Evolutionary conservation across 768 basidiomycete genomes (phyloP).

Genomic region (Melanogaster broomeanus): DNA sequence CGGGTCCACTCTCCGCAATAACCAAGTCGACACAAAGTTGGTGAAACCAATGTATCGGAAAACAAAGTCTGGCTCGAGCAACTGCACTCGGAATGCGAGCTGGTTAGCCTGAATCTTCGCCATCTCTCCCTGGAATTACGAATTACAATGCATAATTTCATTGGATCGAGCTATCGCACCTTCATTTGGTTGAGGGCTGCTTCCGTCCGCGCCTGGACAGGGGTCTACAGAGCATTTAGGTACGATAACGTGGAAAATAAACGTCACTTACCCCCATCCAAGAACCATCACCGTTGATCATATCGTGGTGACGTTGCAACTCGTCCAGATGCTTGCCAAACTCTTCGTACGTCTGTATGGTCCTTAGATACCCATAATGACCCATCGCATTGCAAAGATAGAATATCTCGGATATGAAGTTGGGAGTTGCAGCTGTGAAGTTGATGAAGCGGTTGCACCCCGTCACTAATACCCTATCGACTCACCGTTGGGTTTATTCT

Average conservation of each 20-base stretch:
- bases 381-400: slow-evolving; percentile 85
- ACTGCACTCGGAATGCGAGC: slow-evolving; percentile 79
- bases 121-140: slow-evolving; percentile 59
- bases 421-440: slow-evolving; percentile 59
- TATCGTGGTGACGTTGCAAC: slow-evolving; percentile 73
- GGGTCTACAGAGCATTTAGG: slow-evolving; percentile 46
- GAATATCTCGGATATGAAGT: slow-evolving; percentile 96
- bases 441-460: not conserved
- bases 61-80: slow-evolving; percentile 84
- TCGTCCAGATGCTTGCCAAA: slow-evolving; percentile 76
- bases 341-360: slow-evolving; percentile 75
- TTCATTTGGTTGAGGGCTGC: slow-evolving; percentile 77
- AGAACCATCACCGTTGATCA: slow-evolving; percentile 70
- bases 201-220: slow-evolving; percentile 76
- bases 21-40: slow-evolving; percentile 92
- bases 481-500: slow-evolving; percentile 50
- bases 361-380: slow-evolving; percentile 85
- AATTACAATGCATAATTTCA: not conserved
- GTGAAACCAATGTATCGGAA: slow-evolving; percentile 79
- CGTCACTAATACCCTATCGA: not conserved
- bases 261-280: slow-evolving; percentile 74
- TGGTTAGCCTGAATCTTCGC: slow-evolving; percentile 71
- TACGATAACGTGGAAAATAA: not conserved
- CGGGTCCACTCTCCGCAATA: slow-evolving; percentile 89
- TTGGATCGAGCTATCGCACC: slow-evolving; percentile 36